phyloP scores from a whole-genome alignment of 768 basidiomycete species.

The Trametes sanguinea region DNA sequence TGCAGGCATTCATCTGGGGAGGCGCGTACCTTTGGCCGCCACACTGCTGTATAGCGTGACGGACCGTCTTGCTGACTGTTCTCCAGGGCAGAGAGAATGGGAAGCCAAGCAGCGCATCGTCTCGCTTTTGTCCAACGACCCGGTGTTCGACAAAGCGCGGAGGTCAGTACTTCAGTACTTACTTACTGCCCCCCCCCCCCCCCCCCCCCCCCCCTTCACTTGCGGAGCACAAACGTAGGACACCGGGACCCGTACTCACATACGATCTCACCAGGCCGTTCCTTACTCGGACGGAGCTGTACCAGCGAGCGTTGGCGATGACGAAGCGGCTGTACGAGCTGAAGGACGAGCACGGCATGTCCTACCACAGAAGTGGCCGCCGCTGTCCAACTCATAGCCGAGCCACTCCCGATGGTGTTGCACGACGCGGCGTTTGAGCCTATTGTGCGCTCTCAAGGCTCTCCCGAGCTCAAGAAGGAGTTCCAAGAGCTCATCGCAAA shows the following conservation, averaged over 20 bases:
- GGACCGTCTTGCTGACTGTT: neutral
- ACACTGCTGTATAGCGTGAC: too few relatives aligned
- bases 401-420: slow-evolving; percentile 49
- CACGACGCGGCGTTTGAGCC: slow-evolving; percentile 62
- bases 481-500: slow-evolving; percentile 52
- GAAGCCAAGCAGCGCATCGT: slow-evolving; percentile 47
- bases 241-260: too few relatives aligned
- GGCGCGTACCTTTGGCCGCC: slow-evolving; percentile 23
- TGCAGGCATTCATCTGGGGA: slow-evolving; percentile 57
- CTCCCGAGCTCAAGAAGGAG: slow-evolving; percentile 50
- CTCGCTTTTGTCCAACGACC: slow-evolving; percentile 51
- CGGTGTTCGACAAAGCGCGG: slow-evolving; percentile 58
- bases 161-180: slow-evolving; percentile 39
- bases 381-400: slow-evolving; percentile 54
- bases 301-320: slow-evolving; percentile 54
- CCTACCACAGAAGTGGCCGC: slow-evolving; percentile 44
- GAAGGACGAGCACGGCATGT: slow-evolving; percentile 56
- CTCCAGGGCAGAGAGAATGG: slow-evolving; percentile 53
- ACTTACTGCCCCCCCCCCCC: neutral
- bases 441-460: slow-evolving; percentile 63
- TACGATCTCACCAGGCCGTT: slow-evolving; percentile 45
- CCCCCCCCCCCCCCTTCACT: too few relatives aligned
- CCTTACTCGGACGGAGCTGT: slow-evolving; percentile 57
- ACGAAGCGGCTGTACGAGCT: slow-evolving; percentile 61
- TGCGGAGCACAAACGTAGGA: too few relatives aligned